Percentiles rank a stretch among this genome's conserved stretches.
Conservation (phyloP, 2,329 filamentous ascomycete species). For the Colletotrichum noveboracense region DNA sequence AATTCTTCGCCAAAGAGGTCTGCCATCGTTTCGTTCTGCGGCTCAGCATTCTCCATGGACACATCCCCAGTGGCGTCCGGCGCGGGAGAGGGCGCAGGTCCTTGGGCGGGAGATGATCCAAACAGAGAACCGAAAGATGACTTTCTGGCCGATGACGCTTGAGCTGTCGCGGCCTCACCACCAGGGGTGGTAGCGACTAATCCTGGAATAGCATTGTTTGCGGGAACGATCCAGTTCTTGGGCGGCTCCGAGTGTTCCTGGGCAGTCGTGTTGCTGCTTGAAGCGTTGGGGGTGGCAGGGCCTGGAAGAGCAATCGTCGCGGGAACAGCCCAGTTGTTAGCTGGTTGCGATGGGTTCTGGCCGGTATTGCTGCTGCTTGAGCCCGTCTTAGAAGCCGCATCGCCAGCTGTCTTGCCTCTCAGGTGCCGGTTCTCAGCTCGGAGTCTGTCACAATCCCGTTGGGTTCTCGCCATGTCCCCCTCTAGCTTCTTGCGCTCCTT, state of each 20-base stretch:
- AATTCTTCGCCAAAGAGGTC: neutral
- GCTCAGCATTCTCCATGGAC: neutral
- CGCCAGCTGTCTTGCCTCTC: neutral
- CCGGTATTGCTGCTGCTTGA: neutral
- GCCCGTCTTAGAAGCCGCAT: neutral
- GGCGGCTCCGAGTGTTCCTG: neutral
- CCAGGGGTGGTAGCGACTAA: neutral
- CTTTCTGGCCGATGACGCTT: neutral
- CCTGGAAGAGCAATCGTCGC: neutral
- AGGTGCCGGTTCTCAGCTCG: neutral
- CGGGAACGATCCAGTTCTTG: neutral
- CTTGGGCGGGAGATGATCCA: neutral
- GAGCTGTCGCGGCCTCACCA: neutral
- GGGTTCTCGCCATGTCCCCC: neutral
- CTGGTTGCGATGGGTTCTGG: neutral
- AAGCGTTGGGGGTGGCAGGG: neutral
- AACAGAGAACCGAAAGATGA: neutral
- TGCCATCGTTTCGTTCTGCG: neutral
- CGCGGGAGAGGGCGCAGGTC: neutral
- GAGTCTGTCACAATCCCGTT: neutral
- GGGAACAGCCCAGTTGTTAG: neutral
- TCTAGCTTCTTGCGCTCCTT: neutral
- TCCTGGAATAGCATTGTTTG: neutral
- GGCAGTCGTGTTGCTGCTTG: neutral
- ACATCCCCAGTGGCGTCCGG: neutral